Conservation (phyloP, 192 early-diverging fungal genomes). For the Powellomyces hirtus region DNA sequence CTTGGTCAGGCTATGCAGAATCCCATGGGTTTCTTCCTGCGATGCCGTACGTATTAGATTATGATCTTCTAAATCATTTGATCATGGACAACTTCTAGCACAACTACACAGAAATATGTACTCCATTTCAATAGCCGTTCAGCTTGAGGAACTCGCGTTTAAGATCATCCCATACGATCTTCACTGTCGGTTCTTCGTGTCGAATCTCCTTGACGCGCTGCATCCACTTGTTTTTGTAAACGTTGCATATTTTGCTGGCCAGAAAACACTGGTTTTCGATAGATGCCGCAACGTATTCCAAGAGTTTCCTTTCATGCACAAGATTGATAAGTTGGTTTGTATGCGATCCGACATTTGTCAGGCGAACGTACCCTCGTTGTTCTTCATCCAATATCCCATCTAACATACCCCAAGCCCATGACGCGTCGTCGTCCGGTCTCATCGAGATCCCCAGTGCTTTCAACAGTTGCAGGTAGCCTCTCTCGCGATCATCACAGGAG, state of each 20-base stretch:
- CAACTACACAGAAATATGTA: too few species aligned
- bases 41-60: too few species aligned
- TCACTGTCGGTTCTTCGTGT: background rate
- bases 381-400: too few species aligned
- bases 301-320: background rate
- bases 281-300: background rate
- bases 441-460: too few species aligned
- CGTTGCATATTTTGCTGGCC: background rate
- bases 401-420: background rate
- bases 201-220: background rate
- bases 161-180: background rate
- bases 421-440: background rate
- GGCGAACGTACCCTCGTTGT: background rate
- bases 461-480: background rate
- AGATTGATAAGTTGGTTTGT: background rate
- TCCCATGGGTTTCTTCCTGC: too few species aligned
- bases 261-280: background rate
- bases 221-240: constrained; percentile 12
- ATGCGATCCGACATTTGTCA: background rate
- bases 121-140: too few species aligned
- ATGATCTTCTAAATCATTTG: too few species aligned
- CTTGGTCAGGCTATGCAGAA: too few species aligned
- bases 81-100: too few species aligned
- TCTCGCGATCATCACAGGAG: background rate
- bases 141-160: background rate